phyloP scores from a whole-genome alignment of 345 rosid genomes.

The Geranium brycei region DNA sequence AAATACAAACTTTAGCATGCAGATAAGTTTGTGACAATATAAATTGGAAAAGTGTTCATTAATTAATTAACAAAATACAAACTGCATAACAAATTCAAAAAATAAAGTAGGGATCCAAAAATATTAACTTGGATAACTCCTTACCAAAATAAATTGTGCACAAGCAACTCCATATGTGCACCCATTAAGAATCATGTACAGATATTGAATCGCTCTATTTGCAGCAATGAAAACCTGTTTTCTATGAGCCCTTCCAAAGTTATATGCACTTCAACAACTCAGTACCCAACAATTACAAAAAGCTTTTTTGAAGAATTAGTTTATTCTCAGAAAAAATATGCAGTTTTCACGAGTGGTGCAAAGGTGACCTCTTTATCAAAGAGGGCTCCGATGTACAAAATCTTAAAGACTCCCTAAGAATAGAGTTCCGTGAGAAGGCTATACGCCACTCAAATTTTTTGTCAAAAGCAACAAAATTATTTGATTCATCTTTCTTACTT shows the following conservation, averaged over 20 bases:
- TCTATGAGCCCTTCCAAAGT: background rate
- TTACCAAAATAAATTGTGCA: background rate
- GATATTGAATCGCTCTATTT: background rate
- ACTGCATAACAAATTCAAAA: too few relatives aligned
- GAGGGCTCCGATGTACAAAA: background rate
- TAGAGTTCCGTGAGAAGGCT: background rate
- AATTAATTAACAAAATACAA: too few relatives aligned
- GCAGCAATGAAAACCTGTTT: background rate
- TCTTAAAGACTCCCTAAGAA: background rate
- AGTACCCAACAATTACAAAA: background rate
- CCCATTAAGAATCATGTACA: background rate
- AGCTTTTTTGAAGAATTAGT: background rate
- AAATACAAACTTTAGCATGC: conserved; percentile 1
- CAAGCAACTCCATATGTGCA: too few relatives aligned
- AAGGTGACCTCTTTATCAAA: background rate
- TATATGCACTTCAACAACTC: background rate
- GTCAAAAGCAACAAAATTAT: background rate
- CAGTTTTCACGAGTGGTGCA: background rate
- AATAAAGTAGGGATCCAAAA: too few relatives aligned
- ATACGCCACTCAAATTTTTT: background rate
- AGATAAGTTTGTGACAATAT: background rate
- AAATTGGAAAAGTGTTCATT: too few relatives aligned
- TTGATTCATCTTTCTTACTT: background rate
- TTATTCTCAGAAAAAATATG: background rate
- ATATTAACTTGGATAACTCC: too few relatives aligned